Evolutionary conservation across 2,329 filamentous ascomycete genomes (phyloP).

Genomic region (Exophiala xenobiotica): DNA sequence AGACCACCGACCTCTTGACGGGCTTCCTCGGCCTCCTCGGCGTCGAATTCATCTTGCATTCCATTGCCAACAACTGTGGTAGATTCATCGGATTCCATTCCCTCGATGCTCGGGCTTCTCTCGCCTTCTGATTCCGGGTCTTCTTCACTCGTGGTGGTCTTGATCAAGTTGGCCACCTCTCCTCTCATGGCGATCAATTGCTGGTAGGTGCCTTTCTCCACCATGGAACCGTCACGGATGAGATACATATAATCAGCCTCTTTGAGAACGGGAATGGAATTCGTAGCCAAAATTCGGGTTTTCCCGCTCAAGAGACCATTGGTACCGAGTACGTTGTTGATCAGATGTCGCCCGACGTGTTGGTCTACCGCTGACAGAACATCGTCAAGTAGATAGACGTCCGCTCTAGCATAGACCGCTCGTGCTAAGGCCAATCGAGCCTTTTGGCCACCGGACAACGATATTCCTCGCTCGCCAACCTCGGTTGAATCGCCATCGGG

Average conservation of each 20-base stretch:
- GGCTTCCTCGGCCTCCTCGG: conserved; percentile 56
- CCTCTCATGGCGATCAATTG: conserved; percentile 94
- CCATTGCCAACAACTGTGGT: conserved; percentile 55
- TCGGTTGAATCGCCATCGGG: conserved; percentile 96
- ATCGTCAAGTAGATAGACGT: conserved; percentile 92
- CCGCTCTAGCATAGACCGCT: conserved; percentile 94
- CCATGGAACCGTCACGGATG: conserved; percentile 75
- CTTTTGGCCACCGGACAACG: conserved; percentile 92
- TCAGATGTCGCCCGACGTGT: conserved; percentile 91
- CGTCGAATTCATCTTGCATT: conserved; percentile 50
- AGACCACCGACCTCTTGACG: conserved; percentile 76
- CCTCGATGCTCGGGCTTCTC: conserved; percentile 39
- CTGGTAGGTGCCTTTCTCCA: conserved; percentile 85
- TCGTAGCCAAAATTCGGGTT: conserved; percentile 90
- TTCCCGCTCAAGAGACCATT: conserved; percentile 80
- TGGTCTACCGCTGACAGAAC: conserved; percentile 96
- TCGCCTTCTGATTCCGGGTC: conserved; percentile 35
- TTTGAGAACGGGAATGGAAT: conserved; percentile 85
- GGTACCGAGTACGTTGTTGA: conserved; percentile 86
- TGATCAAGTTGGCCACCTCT: conserved; percentile 79
- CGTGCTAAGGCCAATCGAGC: conserved; percentile 87
- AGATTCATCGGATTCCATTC: conserved; percentile 60
- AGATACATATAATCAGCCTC: conserved; percentile 88
- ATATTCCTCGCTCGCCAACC: conserved; percentile 95
- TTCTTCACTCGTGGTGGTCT: conserved; percentile 65